These are phyloP conservation scores for Trichoderma aggressivum DNA, from an alignment of 2,329 filamentous ascomycete species.

Conservation along the genomic window DNA sequence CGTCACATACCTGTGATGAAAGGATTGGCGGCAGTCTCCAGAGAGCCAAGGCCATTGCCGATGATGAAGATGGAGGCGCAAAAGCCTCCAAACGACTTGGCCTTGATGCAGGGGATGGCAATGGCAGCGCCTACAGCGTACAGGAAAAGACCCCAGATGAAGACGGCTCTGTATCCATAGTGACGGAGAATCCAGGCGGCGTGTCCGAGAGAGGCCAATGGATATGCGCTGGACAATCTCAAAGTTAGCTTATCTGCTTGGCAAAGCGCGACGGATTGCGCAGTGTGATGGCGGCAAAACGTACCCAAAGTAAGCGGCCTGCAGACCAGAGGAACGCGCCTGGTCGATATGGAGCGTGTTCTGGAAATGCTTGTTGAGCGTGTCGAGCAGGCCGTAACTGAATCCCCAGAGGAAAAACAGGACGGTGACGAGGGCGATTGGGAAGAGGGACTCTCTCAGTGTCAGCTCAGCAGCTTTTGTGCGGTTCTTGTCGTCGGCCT, in stretches of 20 bases:
- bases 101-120: conserved; percentile 55
- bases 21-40: conserved; percentile 76
- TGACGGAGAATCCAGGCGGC: conserved; percentile 62
- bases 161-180: conserved; percentile 64
- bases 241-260: neutral
- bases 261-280: conserved; percentile 19
- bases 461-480: conserved; percentile 56
- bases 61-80: conserved; percentile 71
- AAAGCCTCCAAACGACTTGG: conserved; percentile 69
- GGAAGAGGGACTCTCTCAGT: conserved; percentile 62
- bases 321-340: conserved; percentile 45
- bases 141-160: conserved; percentile 64
- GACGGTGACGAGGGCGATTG: conserved; percentile 54
- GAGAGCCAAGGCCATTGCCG: conserved; percentile 67
- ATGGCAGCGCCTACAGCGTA: conserved; percentile 62
- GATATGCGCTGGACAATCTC: conserved; percentile 52
- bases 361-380: conserved; percentile 51
- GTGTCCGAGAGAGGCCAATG: conserved; percentile 64
- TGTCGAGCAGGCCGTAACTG: conserved; percentile 45
- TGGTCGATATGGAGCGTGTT: conserved; percentile 42
- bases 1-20: conserved; percentile 57
- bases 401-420: conserved; percentile 49
- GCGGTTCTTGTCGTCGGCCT: conserved; percentile 39
- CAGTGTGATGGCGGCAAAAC: conserved; percentile 31
- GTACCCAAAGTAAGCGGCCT: conserved; percentile 56